Conservation (phyloP, 192 early-diverging fungal species). For the Fimicolochytrium jonesii region DNA sequence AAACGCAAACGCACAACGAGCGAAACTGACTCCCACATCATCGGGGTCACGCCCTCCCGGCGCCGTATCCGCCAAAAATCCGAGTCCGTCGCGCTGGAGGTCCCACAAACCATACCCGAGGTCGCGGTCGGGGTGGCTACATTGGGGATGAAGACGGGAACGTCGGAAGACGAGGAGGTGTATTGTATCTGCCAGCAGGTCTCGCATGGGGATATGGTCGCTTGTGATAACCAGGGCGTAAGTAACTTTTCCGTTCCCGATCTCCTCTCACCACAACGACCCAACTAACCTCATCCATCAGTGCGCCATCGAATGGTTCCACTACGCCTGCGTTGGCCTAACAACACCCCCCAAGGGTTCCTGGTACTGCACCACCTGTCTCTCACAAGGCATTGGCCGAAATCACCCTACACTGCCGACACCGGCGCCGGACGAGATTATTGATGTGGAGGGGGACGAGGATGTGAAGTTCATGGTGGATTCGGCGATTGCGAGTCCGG, state of each 20-base stretch:
- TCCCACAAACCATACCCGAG: too few relatives aligned
- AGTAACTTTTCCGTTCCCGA: not conserved
- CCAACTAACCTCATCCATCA: conserved; percentile 18
- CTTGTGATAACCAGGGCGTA: conserved; percentile 51
- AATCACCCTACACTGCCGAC: too few relatives aligned
- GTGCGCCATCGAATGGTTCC: conserved; percentile 99
- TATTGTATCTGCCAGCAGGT: conserved; percentile 57
- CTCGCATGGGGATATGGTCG: conserved; percentile 59
- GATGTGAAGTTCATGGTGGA: not conserved
- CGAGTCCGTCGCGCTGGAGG: too few relatives aligned
- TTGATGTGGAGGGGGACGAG: conserved; percentile 17
- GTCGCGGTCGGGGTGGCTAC: too few relatives aligned
- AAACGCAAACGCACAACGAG: not conserved
- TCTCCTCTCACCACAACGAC: not conserved
- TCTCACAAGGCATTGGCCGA: conserved; percentile 26
- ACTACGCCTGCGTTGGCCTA: conserved; percentile 87
- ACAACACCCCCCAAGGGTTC: conserved; percentile 83
- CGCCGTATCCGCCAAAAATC: too few relatives aligned
- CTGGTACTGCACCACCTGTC: conserved; percentile 85
- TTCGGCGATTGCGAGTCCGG: not conserved
- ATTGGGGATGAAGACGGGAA: too few relatives aligned
- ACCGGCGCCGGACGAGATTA: conserved; percentile 3
- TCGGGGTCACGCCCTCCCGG: not conserved
- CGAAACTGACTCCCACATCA: not conserved
- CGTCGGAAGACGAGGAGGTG: conserved; percentile 41